Percentiles rank a stretch among this genome's conserved stretches.
Evolutionary conservation across 2,329 filamentous ascomycete species (phyloP).

Genomic region (Pseudogymnoascus sp.): DNA sequence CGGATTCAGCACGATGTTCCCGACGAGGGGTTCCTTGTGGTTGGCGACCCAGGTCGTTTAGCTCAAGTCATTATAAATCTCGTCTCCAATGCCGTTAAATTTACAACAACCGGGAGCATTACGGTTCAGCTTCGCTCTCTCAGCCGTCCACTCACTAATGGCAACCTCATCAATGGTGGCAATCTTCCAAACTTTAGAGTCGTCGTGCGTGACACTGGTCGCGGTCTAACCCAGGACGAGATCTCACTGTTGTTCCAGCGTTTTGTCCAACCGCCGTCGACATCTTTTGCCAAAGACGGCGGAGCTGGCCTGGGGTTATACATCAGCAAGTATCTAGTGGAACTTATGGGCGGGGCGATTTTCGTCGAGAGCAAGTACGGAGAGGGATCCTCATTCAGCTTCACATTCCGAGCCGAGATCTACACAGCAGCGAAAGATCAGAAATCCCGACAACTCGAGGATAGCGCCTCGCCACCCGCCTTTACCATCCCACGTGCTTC

Average conservation of each 20-base stretch:
- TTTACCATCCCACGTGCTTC: not conserved
- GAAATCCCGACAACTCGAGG: not conserved
- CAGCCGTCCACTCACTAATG: conserved; percentile 11
- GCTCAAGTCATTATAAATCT: conserved; percentile 75
- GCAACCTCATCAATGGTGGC: conserved; percentile 23
- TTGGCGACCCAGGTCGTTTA: conserved; percentile 62
- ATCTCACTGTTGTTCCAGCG: conserved; percentile 68
- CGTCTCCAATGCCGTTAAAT: conserved; percentile 74
- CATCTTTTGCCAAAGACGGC: conserved; percentile 70
- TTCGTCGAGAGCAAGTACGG: conserved; percentile 62
- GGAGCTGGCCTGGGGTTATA: conserved; percentile 72
- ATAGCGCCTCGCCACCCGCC: not conserved
- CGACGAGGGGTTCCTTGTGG: not conserved
- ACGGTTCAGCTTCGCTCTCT: conserved; percentile 30
- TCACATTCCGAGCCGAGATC: conserved; percentile 56
- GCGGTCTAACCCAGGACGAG: conserved; percentile 61
- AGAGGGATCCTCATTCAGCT: conserved; percentile 66
- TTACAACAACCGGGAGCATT: conserved; percentile 55
- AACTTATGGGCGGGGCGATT: conserved; percentile 72
- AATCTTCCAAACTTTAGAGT: conserved; percentile 56
- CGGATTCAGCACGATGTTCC: conserved; percentile 24
- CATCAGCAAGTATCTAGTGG: conserved; percentile 70
- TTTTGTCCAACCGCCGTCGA: conserved; percentile 69
- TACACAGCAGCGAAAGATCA: conserved; percentile 21
- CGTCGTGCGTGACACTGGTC: conserved; percentile 68